These are phyloP conservation scores for Neurospora sp. DNA, from an alignment of 495 filamentous ascomycete species.

Conservation along the genomic window DNA sequence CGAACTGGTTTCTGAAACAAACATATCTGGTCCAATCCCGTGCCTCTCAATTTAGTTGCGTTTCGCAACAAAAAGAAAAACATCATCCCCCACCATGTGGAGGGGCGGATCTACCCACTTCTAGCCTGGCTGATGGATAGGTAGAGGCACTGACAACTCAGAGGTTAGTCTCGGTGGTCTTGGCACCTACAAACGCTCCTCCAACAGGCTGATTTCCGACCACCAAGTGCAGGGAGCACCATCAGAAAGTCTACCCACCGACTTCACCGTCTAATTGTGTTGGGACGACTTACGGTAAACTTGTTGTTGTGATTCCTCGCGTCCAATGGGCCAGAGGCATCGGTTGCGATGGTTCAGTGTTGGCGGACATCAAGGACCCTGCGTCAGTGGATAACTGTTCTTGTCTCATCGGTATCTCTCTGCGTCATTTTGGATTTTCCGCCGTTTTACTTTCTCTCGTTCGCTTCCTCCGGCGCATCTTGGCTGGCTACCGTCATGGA, in stretches of 20 bases:
- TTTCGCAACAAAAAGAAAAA: slow-evolving; percentile 5
- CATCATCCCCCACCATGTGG: slow-evolving; percentile 8
- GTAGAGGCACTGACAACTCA: slow-evolving; percentile 11
- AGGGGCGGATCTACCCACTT: slow-evolving; percentile 8
- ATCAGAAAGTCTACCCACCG: background rate
- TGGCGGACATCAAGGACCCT: background rate
- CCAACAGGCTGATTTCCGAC: background rate
- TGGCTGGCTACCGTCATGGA: background rate
- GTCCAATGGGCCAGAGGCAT: background rate
- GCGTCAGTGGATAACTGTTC: background rate
- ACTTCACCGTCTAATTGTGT: background rate
- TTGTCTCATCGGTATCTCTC: background rate
- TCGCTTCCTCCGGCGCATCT: background rate
- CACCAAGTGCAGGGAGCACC: background rate
- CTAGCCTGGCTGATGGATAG: slow-evolving; percentile 5
- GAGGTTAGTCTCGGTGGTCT: background rate
- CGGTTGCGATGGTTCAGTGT: background rate
- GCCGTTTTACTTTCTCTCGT: background rate
- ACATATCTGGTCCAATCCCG: background rate
- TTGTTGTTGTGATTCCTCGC: background rate
- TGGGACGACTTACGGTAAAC: background rate
- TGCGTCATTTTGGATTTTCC: background rate
- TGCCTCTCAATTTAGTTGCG: background rate
- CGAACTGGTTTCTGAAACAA: background rate
- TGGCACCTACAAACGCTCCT: slow-evolving; percentile 1